phyloP scores from a whole-genome alignment of 768 basidiomycete genomes.

The Suillus subaureus region DNA sequence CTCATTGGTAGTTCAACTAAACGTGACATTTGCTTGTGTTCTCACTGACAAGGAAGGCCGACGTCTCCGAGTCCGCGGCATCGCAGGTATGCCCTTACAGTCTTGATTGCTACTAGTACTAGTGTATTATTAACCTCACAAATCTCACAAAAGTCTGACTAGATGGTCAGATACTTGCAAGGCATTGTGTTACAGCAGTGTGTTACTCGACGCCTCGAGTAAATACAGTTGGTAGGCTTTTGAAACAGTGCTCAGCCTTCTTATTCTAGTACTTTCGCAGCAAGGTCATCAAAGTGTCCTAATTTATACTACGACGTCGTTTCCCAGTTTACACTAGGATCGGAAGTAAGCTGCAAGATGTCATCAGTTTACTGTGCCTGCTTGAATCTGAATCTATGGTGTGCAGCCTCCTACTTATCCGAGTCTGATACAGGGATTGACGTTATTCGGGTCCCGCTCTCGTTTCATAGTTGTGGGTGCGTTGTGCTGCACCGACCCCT shows the following conservation, averaged over 20 bases:
- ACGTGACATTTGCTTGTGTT: not conserved
- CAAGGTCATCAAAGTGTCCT: not conserved
- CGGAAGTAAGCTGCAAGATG: not conserved
- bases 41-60: not conserved
- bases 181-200: too few species aligned
- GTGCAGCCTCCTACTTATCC: not conserved
- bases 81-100: not conserved
- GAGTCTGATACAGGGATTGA: not conserved
- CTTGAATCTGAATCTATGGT: not conserved
- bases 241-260: not conserved
- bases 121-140: not conserved
- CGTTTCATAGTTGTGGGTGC: slow-evolving; percentile 2
- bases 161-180: not conserved
- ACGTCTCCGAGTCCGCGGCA: not conserved
- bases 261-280: not conserved
- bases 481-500: not conserved
- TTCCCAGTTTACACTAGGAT: not conserved
- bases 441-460: not conserved
- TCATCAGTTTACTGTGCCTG: not conserved
- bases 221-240: not conserved
- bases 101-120: not conserved
- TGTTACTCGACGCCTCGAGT: not conserved
- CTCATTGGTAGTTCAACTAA: not conserved
- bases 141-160: not conserved
- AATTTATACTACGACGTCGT: not conserved